Percentiles rank a stretch among this genome's conserved stretches.
These are phyloP conservation scores for Scheffersomyces insectosa DNA, from an alignment of 1,139 yeast species.

Conservation along the genomic window DNA sequence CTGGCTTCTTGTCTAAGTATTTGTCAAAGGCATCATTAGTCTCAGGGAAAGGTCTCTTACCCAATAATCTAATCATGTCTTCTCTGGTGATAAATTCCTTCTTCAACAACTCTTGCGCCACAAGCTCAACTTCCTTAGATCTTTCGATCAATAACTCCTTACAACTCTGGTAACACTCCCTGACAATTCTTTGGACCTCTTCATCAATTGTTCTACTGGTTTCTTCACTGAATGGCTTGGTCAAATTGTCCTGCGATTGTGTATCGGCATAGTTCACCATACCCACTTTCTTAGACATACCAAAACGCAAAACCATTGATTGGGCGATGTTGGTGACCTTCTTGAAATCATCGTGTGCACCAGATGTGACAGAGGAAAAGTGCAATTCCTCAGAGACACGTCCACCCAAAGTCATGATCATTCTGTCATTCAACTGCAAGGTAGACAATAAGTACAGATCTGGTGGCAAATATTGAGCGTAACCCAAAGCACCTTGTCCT, in stretches of 20 bases:
- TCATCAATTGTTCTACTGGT: slow-evolving; percentile 79
- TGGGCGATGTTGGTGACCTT: slow-evolving; percentile 95
- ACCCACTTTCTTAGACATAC: slow-evolving; percentile 88
- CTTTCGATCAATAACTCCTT: slow-evolving; percentile 66
- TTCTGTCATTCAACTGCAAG: slow-evolving; percentile 79
- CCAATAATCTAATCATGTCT: slow-evolving; percentile 84
- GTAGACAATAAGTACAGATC: slow-evolving; percentile 83
- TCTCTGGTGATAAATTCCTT: slow-evolving; percentile 89
- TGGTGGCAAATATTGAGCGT: slow-evolving; percentile 95
- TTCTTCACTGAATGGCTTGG: slow-evolving; percentile 89
- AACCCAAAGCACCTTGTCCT: slow-evolving; percentile 96
- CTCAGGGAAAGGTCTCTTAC: slow-evolving; percentile 89
- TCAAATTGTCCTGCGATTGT: slow-evolving; percentile 61
- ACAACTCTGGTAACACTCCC: slow-evolving; percentile 75
- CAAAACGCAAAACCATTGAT: slow-evolving; percentile 87
- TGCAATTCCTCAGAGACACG: slow-evolving; percentile 93
- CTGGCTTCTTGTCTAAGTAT: slow-evolving; percentile 54
- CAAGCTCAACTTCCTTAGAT: slow-evolving; percentile 70
- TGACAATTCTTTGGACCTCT: slow-evolving; percentile 81
- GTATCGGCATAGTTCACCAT: slow-evolving; percentile 66
- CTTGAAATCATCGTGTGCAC: slow-evolving; percentile 95
- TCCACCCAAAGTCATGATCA: slow-evolving; percentile 97
- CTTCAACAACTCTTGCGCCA: slow-evolving; percentile 79
- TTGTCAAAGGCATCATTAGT: slow-evolving; percentile 92
- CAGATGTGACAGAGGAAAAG: slow-evolving; percentile 87